Conservation (phyloP, 305 asterid genomes). For the Nicotiana rustica region DNA sequence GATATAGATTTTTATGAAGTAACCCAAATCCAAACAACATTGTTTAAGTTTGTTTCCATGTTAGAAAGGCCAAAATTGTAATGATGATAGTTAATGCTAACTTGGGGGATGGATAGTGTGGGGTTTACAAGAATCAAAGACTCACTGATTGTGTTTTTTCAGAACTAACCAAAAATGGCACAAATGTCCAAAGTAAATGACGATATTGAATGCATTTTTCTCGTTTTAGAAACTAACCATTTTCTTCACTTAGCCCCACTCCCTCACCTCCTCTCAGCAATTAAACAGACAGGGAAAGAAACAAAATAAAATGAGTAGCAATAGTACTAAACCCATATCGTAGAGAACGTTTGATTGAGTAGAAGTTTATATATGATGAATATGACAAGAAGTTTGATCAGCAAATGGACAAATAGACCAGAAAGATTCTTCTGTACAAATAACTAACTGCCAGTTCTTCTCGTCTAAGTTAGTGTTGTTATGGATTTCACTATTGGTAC, state of each 20-base stretch:
- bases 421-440: background rate
- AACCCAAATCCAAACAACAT: constrained; percentile 13
- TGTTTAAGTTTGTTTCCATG: background rate
- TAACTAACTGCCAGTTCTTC: background rate
- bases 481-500: too few species aligned
- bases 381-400: constrained; percentile 24
- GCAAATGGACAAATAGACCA: constrained; percentile 36
- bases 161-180: background rate
- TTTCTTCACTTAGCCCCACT: background rate
- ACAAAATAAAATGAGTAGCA: constrained; percentile 26
- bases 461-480: too few species aligned
- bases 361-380: background rate
- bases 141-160: background rate
- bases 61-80: constrained; percentile 33
- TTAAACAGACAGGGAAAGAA: background rate
- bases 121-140: background rate
- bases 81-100: constrained; percentile 30
- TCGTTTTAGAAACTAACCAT: constrained; percentile 32
- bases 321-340: constrained; percentile 23
- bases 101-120: background rate
- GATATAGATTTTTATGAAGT: background rate
- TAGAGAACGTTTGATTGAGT: constrained; percentile 14
- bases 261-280: background rate
- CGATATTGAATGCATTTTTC: constrained; percentile 36
- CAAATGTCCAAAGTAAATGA: constrained; percentile 37